Percentiles rank a stretch among this genome's conserved stretches.
These are phyloP conservation scores for Claviceps digitariae DNA, from an alignment of 2,329 filamentous ascomycete species.

Conservation along the genomic window DNA sequence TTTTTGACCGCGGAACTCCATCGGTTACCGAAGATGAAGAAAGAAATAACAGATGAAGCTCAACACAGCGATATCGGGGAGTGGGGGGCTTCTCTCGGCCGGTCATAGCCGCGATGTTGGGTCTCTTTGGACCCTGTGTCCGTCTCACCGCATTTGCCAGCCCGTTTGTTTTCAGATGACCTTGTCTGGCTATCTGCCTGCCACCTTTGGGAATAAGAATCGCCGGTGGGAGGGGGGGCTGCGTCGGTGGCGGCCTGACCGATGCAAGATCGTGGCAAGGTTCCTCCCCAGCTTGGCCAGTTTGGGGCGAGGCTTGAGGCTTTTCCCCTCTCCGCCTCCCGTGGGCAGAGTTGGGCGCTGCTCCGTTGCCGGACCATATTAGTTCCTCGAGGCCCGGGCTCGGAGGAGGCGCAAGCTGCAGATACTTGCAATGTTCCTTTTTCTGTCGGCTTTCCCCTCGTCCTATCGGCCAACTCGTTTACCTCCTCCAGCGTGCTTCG, in stretches of 20 bases:
- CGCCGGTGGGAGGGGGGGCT: neutral
- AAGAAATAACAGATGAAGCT: too few species aligned
- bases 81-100: too few species aligned
- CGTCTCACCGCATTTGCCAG: neutral
- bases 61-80: neutral
- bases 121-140: neutral
- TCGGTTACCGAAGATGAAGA: too few species aligned
- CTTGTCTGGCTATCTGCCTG: too few species aligned
- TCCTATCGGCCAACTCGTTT: neutral
- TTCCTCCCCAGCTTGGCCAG: too few species aligned
- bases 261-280: neutral
- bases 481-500: neutral
- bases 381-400: neutral
- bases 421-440: neutral
- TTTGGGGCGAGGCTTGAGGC: too few species aligned
- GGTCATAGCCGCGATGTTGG: neutral
- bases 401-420: neutral
- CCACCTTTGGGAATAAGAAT: too few species aligned
- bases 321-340: too few species aligned
- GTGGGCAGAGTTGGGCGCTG: too few species aligned
- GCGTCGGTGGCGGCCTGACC: neutral
- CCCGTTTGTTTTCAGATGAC: neutral
- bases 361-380: neutral
- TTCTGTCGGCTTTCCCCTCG: neutral
- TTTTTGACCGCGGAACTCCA: too few species aligned